phyloP scores from a whole-genome alignment of 371 early-diverging fungal species.

The Circinella minor region DNA sequence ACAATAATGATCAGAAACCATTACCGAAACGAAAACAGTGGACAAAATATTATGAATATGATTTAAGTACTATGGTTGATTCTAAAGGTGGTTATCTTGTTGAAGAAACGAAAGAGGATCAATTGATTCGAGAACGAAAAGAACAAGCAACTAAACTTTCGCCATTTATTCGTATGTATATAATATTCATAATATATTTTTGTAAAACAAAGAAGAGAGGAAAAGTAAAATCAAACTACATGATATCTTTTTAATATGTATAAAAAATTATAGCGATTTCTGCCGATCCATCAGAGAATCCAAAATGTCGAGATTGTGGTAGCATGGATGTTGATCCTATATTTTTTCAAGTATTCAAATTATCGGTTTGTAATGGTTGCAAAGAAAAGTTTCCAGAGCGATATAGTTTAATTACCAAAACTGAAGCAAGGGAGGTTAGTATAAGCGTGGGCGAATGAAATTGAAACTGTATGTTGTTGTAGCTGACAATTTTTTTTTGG shows the following conservation, averaged over 20 bases:
- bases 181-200: too few relatives aligned
- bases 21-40: constrained; percentile 25
- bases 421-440: constrained; percentile 80
- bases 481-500: neutral
- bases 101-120: constrained; percentile 50
- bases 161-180: constrained; percentile 57
- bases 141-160: constrained; percentile 34
- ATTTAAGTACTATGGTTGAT: constrained; percentile 40
- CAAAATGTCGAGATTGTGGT: constrained; percentile 79
- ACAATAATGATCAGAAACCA: neutral
- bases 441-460: neutral
- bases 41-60: constrained; percentile 32
- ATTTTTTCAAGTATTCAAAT: constrained; percentile 70
- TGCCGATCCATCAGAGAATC: constrained; percentile 62
- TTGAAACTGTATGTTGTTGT: neutral
- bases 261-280: constrained; percentile 53
- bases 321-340: constrained; percentile 80
- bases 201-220: too few relatives aligned
- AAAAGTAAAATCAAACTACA: neutral
- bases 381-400: constrained; percentile 78
- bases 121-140: constrained; percentile 22
- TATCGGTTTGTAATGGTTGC: constrained; percentile 78
- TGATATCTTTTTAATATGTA: neutral
- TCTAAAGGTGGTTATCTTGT: constrained; percentile 63
- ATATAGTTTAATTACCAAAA: constrained; percentile 93